phyloP scores from a whole-genome alignment of 805 yeast genomes.

The Candida schatavii region DNA sequence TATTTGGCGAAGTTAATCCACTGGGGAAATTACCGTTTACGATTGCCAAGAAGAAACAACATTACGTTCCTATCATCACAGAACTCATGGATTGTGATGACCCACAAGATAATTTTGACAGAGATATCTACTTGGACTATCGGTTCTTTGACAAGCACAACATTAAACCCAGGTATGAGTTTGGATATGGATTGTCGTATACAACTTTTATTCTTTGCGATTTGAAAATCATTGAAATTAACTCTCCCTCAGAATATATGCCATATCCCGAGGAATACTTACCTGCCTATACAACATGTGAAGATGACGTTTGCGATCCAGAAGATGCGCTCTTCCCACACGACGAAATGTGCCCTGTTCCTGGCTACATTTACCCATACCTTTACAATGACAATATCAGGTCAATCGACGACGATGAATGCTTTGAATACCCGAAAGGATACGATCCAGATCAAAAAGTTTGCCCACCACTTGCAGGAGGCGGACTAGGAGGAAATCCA shows the following conservation, averaged over 20 bases:
- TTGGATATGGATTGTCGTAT: constrained; percentile 62
- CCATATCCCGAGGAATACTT: constrained; percentile 46
- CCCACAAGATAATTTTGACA: constrained; percentile 45
- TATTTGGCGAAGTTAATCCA: constrained; percentile 62
- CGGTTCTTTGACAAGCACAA: constrained; percentile 55
- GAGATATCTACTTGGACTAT: constrained; percentile 54
- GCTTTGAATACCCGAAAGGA: constrained; percentile 38
- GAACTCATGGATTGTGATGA: constrained; percentile 22
- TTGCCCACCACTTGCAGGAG: constrained; percentile 42
- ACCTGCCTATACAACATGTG: constrained; percentile 39
- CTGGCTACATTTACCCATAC: constrained; percentile 58
- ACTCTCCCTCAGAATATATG: constrained; percentile 43
- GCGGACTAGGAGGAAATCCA: constrained; percentile 59
- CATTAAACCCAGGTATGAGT: constrained; percentile 56
- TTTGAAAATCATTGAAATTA: constrained; percentile 39
- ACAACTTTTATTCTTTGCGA: constrained; percentile 38
- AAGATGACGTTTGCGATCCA: constrained; percentile 51
- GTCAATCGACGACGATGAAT: constrained; percentile 33
- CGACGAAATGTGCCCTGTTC: constrained; percentile 49
- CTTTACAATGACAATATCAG: constrained; percentile 36
- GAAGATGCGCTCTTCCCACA: constrained; percentile 54
- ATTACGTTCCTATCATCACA: constrained; percentile 46
- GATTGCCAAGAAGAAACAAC: constrained; percentile 49
- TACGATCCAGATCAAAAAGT: constrained; percentile 33
- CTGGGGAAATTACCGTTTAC: constrained; percentile 65